Evolutionary conservation across 306 rosid genomes (phyloP), one percentile per base, ranked within the genome.

Genomic region (Citrullus mucosospermus): DNA sequence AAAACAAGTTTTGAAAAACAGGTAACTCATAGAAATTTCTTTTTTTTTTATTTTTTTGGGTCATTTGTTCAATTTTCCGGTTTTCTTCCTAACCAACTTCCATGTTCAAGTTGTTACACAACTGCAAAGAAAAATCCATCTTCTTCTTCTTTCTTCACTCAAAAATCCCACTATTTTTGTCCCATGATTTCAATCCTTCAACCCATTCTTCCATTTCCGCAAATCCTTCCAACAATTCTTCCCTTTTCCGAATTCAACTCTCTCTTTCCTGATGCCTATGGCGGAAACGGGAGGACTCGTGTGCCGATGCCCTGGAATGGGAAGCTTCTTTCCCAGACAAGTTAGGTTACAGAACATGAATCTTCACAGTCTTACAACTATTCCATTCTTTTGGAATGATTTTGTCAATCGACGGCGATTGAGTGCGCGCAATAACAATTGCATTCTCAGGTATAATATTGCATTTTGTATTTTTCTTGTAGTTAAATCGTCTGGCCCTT

Each of bases 381-480:
- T 32, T 28, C 76, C 87, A 51, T 78, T 81, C 46, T 74, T 81
- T 39, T 44, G 56, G 51, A 78, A 74, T 9, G 43, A 78, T 67
- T 63, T 81, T 75, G 28, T 28, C 3, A 12, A 74, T 57, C 46
- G 80, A 28, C 50, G 78, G 50, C 75, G 75, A 48, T 75, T 82
- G 15, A 32, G 43, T 5, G 43, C 82, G 8, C 66, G 75, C 48
- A 75, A 51, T 48, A 75, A 51, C 44, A 57, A 59, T 48, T 25
- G 57, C 65, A 75, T 84, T 78, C 78, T 84, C 84, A 78, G 87
- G 87, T 84, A 65, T 32, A 17, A 13, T 32, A 8, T 20, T 62
- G 17, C 76, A 16, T 22, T 16, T 44, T 2, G 3, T 43, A 43
- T 2, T 43, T 43, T 43, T 43, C 48, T 9, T 36, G 39, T 36